Conservation (phyloP, 192 early-diverging fungal species). For the Obelidium mucronatum region DNA sequence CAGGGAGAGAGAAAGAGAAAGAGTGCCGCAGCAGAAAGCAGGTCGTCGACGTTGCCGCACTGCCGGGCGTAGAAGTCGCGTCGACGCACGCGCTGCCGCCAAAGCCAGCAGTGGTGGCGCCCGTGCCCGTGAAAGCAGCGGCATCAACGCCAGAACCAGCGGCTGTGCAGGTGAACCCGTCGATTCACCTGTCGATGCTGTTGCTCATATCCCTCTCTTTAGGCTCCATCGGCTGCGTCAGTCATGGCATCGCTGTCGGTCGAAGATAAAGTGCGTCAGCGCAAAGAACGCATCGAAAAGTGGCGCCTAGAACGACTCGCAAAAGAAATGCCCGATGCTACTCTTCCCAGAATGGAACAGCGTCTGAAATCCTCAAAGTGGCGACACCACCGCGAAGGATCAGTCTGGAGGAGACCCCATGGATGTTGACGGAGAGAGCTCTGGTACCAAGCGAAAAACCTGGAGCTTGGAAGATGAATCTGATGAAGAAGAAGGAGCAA, state of each 20-base stretch:
- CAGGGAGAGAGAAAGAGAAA: slow-evolving; percentile 10
- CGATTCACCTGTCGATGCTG: slow-evolving; percentile 14
- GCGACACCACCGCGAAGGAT: not conserved
- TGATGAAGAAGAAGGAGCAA: slow-evolving; percentile 55
- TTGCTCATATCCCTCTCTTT: not conserved
- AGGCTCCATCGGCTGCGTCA: slow-evolving; percentile 3
- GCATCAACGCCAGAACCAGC: slow-evolving; percentile 28
- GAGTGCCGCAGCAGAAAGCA: not conserved
- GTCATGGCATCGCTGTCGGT: slow-evolving; percentile 40
- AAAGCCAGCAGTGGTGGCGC: slow-evolving; percentile 36
- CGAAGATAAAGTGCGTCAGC: slow-evolving; percentile 75
- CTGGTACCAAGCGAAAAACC: slow-evolving; percentile 45
- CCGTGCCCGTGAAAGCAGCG: slow-evolving; percentile 21
- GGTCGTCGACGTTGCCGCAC: not conserved
- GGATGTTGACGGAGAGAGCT: slow-evolving; percentile 23
- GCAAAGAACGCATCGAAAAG: slow-evolving; percentile 82
- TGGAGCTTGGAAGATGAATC: slow-evolving; percentile 74
- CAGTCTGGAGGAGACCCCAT: not conserved
- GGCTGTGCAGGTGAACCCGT: slow-evolving; percentile 33
- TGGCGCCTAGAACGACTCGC: slow-evolving; percentile 76
- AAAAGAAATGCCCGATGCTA: slow-evolving; percentile 50
- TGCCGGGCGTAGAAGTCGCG: slow-evolving; percentile 12
- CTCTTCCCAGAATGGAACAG: too few species aligned
- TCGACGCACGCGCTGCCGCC: too few species aligned
- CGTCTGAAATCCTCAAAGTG: not conserved